Percentiles rank a stretch among this genome's conserved stretches.
These are phyloP conservation scores for Rhizopus stolonifer DNA, from an alignment of 371 early-diverging fungal genomes.

Conservation along the genomic window DNA sequence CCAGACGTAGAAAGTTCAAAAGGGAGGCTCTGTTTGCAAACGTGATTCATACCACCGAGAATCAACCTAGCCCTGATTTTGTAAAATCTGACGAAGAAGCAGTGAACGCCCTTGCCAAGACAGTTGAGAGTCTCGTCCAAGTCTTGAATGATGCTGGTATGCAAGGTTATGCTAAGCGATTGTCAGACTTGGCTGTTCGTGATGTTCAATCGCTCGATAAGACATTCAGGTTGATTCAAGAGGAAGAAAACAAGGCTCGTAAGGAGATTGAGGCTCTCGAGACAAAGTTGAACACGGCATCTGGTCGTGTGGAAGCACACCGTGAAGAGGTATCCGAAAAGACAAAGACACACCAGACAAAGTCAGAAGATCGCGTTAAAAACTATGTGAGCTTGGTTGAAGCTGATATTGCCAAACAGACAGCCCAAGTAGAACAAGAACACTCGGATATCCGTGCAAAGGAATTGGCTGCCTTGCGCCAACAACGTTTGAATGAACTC, in stretches of 20 bases:
- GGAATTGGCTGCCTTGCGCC: constrained; percentile 46
- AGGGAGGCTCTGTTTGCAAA: constrained; percentile 32
- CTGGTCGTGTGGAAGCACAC: constrained; percentile 10
- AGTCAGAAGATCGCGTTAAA: constrained; percentile 28
- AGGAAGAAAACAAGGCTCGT: constrained; percentile 26
- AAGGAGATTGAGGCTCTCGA: constrained; percentile 17
- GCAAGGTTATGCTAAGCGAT: constrained; percentile 40
- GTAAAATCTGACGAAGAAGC: constrained; percentile 11
- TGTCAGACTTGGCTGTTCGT: constrained; percentile 37
- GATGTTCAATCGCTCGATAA: constrained; percentile 32
- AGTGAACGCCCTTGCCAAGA: constrained; percentile 31
- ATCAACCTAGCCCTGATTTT: constrained; percentile 26
- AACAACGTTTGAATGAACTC: constrained; percentile 34
- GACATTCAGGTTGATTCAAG: constrained; percentile 21
- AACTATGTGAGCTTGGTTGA: constrained; percentile 44
- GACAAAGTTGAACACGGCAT: constrained; percentile 2
- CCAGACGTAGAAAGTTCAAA: constrained; percentile 8
- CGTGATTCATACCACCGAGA: constrained; percentile 28
- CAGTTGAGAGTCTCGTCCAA: constrained; percentile 29
- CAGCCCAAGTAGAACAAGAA: constrained; percentile 24
- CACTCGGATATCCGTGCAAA: constrained; percentile 24
- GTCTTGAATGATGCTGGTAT: constrained; percentile 45
- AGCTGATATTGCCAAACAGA: constrained; percentile 37
- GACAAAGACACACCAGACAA: constrained; percentile 17
- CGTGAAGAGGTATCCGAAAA: constrained; percentile 23